Conservation (phyloP, 345 rosid species). For the Ailanthus altissimus region DNA sequence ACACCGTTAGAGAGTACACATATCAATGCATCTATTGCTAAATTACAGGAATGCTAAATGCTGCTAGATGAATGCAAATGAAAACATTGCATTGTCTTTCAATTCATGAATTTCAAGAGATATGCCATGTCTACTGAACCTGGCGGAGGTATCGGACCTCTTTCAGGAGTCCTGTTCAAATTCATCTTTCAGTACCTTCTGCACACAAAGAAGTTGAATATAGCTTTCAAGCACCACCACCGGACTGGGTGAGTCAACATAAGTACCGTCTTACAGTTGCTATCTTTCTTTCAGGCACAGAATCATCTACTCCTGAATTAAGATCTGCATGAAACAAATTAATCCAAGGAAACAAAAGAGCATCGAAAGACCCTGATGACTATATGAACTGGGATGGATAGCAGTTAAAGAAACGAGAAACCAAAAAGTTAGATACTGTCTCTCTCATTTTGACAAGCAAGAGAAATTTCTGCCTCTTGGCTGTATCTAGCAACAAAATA, state of each 20-base stretch:
- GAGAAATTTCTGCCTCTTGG: conserved; percentile 27
- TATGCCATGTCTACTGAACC: not conserved
- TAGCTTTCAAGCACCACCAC: conserved; percentile 51
- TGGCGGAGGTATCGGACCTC: not conserved
- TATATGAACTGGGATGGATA: not conserved
- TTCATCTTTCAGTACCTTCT: conserved; percentile 23
- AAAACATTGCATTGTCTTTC: not conserved
- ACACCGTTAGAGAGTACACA: not conserved
- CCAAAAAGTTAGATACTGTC: conserved; percentile 20
- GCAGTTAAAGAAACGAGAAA: not conserved
- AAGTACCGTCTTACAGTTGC: conserved; percentile 13
- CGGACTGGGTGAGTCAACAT: conserved; percentile 33
- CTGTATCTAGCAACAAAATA: conserved; percentile 31
- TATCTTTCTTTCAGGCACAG: conserved; percentile 27
- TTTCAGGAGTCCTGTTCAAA: not conserved
- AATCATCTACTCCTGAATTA: conserved; percentile 16
- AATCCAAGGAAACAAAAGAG: not conserved
- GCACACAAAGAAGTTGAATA: conserved; percentile 46
- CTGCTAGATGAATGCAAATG: not conserved
- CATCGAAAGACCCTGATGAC: not conserved
- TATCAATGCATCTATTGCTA: not conserved
- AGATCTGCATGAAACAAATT: conserved; percentile 1
- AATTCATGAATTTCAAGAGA: not conserved
- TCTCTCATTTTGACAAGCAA: conserved; percentile 21
- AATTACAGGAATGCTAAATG: not conserved